Conservation (phyloP, 1,284 basidiomycete genomes). For the Moesziomyces antarcticus region DNA sequence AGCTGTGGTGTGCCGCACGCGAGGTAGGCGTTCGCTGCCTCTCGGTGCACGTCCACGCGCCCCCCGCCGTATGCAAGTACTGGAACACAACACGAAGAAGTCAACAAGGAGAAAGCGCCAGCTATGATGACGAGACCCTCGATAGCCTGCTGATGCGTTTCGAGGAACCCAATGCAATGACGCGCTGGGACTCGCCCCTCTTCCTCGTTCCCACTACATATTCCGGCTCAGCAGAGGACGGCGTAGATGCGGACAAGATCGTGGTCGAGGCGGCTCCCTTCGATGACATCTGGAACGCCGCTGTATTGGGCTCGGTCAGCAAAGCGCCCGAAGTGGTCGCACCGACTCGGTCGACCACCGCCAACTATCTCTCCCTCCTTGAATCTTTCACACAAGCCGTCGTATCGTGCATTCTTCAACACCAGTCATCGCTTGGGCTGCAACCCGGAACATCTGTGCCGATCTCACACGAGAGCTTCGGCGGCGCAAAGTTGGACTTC, state of each 20-base stretch:
- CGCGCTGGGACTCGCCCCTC: constrained; percentile 94
- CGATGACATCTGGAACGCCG: constrained; percentile 81
- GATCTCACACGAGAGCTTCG: constrained; percentile 19
- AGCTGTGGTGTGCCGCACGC: constrained; percentile 93
- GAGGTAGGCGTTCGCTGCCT: constrained; percentile 86
- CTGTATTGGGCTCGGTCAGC: constrained; percentile 82
- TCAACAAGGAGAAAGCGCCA: constrained; percentile 67
- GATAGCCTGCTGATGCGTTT: constrained; percentile 89
- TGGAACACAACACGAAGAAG: constrained; percentile 76
- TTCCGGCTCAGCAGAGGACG: neutral
- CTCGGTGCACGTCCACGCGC: constrained; percentile 79
- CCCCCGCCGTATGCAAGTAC: constrained; percentile 70
- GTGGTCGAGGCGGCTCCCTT: constrained; percentile 73
- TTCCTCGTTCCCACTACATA: constrained; percentile 76
- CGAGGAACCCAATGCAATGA: constrained; percentile 96
- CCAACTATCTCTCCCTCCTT: constrained; percentile 68
- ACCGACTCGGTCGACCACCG: constrained; percentile 68
- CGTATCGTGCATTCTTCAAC: constrained; percentile 52
- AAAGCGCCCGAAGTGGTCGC: constrained; percentile 86
- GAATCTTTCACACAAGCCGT: constrained; percentile 62
- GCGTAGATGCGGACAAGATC: constrained; percentile 75
- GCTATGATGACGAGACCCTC: constrained; percentile 82
- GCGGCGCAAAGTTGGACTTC: constrained; percentile 26
- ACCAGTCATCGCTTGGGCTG: constrained; percentile 27
- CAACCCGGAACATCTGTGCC: constrained; percentile 33